Evolutionary conservation across 2,329 filamentous ascomycete species (phyloP).

Genomic region (Sporothrix protearum): DNA sequence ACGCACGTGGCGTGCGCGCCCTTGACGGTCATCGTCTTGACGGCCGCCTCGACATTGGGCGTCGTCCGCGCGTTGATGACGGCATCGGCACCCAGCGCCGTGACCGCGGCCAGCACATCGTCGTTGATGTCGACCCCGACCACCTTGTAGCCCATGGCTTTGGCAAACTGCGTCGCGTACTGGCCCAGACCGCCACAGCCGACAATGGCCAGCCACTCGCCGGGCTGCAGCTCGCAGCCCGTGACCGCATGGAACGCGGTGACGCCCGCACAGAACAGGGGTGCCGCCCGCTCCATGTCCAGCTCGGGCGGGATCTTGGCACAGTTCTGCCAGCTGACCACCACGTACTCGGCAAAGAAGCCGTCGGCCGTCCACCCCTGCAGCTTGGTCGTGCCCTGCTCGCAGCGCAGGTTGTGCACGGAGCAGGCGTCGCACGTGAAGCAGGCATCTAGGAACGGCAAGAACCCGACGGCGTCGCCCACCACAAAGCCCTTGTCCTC

Average conservation of each 20-base stretch:
- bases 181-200: constrained; percentile 33
- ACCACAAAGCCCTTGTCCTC: constrained; percentile 45
- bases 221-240: constrained; percentile 52
- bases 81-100: constrained; percentile 16
- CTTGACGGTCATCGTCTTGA: background rate
- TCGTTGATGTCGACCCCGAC: constrained; percentile 31
- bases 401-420: constrained; percentile 31
- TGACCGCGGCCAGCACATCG: constrained; percentile 26
- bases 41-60: background rate
- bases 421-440: constrained; percentile 31
- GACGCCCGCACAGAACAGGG: constrained; percentile 34
- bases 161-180: constrained; percentile 31
- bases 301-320: constrained; percentile 31
- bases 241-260: constrained; percentile 71
- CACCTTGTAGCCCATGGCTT: constrained; percentile 31
- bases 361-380: constrained; percentile 31
- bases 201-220: constrained; percentile 32
- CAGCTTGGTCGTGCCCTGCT: constrained; percentile 29
- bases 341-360: constrained; percentile 33
- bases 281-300: constrained; percentile 29
- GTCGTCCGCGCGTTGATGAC: constrained; percentile 8
- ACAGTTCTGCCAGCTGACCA: constrained; percentile 31
- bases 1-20: constrained; percentile 22
- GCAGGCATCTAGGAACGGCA: constrained; percentile 30
- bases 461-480: background rate